Conservation (phyloP, 1,139 yeast genomes). For the Geotrichum restrictum region DNA sequence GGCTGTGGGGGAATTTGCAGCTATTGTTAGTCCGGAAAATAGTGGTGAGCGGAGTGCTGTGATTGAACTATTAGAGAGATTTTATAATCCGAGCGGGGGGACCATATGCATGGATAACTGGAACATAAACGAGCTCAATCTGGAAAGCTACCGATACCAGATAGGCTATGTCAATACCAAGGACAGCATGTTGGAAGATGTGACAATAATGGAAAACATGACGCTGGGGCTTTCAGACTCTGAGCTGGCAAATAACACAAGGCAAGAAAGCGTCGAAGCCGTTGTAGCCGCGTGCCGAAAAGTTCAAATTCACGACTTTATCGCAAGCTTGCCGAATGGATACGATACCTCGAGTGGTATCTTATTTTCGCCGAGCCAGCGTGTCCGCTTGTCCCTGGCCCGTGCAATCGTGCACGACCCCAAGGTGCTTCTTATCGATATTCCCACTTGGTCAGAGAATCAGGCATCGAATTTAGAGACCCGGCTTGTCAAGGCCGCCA, state of each 20-base stretch:
- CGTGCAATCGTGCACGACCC: conserved; percentile 71
- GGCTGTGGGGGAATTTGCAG: conserved; percentile 76
- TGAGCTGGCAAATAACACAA: conserved; percentile 44
- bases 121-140: conserved; percentile 62
- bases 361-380: conserved; percentile 16
- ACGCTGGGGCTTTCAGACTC: conserved; percentile 57
- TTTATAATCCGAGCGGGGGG: conserved; percentile 73
- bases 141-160: conserved; percentile 64
- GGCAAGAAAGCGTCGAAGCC: conserved; percentile 45
- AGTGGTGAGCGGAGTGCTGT: conserved; percentile 93
- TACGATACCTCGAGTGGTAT: conserved; percentile 66
- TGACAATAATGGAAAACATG: conserved; percentile 83
- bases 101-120: conserved; percentile 65
- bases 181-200: conserved; percentile 12
- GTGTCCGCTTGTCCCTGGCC: conserved; percentile 61
- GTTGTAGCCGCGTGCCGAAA: conserved; percentile 63
- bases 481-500: conserved; percentile 33
- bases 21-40: conserved; percentile 82
- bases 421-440: conserved; percentile 64
- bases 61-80: conserved; percentile 70
- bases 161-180: conserved; percentile 34
- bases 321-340: conserved; percentile 72
- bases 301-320: conserved; percentile 78
- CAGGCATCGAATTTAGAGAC: neutral
- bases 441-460: conserved; percentile 28